Evolutionary conservation across 441 rosid genomes (phyloP), one percentile per base, ranked within the genome.

Genomic region (Gossypium aridum): DNA sequence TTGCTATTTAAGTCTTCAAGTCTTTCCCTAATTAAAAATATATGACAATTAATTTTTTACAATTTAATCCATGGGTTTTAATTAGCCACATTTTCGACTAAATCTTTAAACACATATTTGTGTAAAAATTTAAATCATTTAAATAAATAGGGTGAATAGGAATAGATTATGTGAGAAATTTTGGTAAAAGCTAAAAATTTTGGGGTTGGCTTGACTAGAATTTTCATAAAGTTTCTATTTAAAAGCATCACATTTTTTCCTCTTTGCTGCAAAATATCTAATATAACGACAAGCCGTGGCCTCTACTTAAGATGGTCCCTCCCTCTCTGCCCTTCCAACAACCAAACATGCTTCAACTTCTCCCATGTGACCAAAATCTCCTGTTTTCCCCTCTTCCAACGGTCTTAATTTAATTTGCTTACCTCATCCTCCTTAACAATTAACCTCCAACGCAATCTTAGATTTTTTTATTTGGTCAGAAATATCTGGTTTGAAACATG

Each of bases 331-430:
- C 9, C 55, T 2, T 43, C 7, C 26, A 43, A 23, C 22, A 49
- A n/a, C 60, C 53, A n/a, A 31, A 49, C 39, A 68, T 43, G 31
- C 37, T 67, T 22, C 57, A 67, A 23, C 61, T n/a, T 7, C 72
- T 51, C 61, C 61, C 47, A 51, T 26, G 26, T 53, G 72, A 69
- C 72, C 61, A 51, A 69, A 69, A 4, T 26, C 72, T 26, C 5
- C 4, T 26, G 23, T 19, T n/a, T 49, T 19, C n/a, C 17, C 4
- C 20, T 2, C 2, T 16, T 16, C 37, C 4, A 25, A 59, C 63
- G 13, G 45, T 39, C 45, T 39, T 39, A 39, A 39, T 63, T 56
- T 8, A 63, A 34, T 28, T 62, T 17, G 22, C 22, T 6, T 1
- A 14, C 7, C 3, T 3, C 10, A 37, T 37, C 43, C 43, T 37